Evolutionary conservation across 805 yeast species (phyloP).

Genomic region (Kazachstania psychrophila): DNA sequence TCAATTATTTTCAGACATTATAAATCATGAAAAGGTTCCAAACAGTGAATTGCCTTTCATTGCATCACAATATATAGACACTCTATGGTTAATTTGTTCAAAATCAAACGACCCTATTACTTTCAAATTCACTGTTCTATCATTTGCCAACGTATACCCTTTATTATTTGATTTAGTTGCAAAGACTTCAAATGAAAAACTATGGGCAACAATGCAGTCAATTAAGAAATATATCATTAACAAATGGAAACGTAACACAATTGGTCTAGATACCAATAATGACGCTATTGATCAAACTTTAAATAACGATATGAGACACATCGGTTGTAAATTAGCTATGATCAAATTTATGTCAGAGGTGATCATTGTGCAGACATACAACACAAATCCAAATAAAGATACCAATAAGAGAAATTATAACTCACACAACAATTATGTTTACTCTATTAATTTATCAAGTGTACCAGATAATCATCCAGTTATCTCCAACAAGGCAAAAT

Average conservation of each 20-base stretch:
- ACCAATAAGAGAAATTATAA: background rate
- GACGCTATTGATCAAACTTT: conserved; percentile 23
- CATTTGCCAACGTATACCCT: conserved; percentile 39
- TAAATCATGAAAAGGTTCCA: conserved; percentile 17
- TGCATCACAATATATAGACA: conserved; percentile 21
- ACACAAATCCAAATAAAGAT: conserved; percentile 14
- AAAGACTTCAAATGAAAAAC: conserved; percentile 30
- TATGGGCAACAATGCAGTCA: conserved; percentile 48
- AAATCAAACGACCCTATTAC: conserved; percentile 23
- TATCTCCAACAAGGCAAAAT: conserved; percentile 36
- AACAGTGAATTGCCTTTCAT: conserved; percentile 26
- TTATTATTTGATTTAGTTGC: conserved; percentile 38
- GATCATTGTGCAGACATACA: conserved; percentile 41
- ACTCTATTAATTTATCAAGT: conserved; percentile 35
- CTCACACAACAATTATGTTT: background rate
- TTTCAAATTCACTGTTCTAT: conserved; percentile 33
- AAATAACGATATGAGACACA: conserved; percentile 34
- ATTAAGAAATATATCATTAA: conserved; percentile 52
- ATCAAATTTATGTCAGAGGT: conserved; percentile 60
- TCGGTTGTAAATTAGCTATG: conserved; percentile 58
- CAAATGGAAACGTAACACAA: conserved; percentile 43
- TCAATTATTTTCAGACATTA: conserved; percentile 18
- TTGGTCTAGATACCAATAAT: conserved; percentile 27
- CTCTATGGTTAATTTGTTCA: conserved; percentile 18
- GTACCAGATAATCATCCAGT: conserved; percentile 57